phyloP scores from a whole-genome alignment of 2,329 filamentous ascomycete genomes.

The Hypoxylon sp. region DNA sequence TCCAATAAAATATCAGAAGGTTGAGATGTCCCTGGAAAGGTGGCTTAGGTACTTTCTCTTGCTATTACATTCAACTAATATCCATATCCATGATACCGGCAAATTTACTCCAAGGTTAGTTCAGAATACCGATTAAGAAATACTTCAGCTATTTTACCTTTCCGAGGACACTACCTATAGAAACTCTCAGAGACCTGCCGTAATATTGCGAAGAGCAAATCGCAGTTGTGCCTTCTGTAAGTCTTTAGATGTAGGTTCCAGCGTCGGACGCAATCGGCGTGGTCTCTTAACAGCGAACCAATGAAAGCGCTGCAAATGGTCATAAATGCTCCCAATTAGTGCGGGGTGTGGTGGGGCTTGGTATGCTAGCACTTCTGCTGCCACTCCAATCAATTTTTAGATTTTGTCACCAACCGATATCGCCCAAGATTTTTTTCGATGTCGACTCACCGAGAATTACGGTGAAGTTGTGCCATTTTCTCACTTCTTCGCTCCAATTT shows the following conservation, averaged over 20 bases:
- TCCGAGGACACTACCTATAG: not conserved
- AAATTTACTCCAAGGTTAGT: not conserved
- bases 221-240: not conserved
- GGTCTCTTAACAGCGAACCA: slow-evolving; percentile 18
- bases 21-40: not conserved
- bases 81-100: too few relatives aligned
- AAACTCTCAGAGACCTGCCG: not conserved
- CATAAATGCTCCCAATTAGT: slow-evolving; percentile 31
- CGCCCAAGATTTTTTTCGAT: slow-evolving; percentile 31
- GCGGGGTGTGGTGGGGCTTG: slow-evolving; percentile 35
- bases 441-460: slow-evolving; percentile 32
- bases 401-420: slow-evolving; percentile 42
- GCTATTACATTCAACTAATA: not conserved
- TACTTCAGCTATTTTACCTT: not conserved
- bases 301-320: slow-evolving; percentile 32
- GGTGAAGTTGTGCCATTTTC: slow-evolving; percentile 30
- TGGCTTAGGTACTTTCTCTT: not conserved
- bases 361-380: not conserved
- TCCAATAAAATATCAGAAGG: not conserved
- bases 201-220: not conserved
- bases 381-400: slow-evolving; percentile 39
- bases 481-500: slow-evolving; percentile 4
- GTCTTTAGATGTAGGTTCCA: not conserved
- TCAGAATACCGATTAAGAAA: not conserved
- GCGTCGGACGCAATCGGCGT: slow-evolving; percentile 13